Base-by-base conservation (phyloP, 495 filamentous ascomycete species). In the Zalerion maritima region DNA sequence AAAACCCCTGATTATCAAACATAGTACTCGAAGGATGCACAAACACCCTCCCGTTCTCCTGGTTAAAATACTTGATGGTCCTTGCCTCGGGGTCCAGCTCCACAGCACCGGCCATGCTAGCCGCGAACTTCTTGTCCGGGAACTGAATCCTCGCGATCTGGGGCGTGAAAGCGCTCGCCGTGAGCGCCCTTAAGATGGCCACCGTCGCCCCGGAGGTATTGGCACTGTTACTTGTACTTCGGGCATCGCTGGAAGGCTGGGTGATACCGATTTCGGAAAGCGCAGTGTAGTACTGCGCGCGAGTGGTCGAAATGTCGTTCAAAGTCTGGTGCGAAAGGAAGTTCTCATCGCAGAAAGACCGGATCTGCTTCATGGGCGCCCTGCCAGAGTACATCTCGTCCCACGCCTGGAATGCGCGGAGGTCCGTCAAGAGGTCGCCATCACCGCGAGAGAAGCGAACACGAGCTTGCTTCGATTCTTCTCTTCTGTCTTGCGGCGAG, bases 61-160 rank as follows among this genome's bases (percentile, higher is more conserved):
- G 74, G 32, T 78, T 79, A 47, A 80, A 96, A 57, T 85, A 96
- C 46, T 79, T 83, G 50, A 97, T 94, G 9, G 75, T 82, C 15
- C 76, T 64, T 11, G 87, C 86, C 54, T 94, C 89, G 0, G 87
- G 87, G 42, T 97, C 89, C 2, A 94, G 57, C 45, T 85, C 87
- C 1, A 97, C 75, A 3, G 89, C 80, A 16, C 89, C 89, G 2
- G 80, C 75, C 31, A 85, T 62, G 0, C 78, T 81, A 17, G 74
- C 71, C 18, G 81, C 78, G 54, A 89, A 97, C 48, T 91, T 94
- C 64, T 91, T 87, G 54, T 94, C 83, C 0, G 89, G 89, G 46
- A 93, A 78, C 21, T 76, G 75, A 49, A 97, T 92, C 24, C 85
- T 74, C 14, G 81, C 85, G 35, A 93, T 67, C 45, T 96, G 84